Evolutionary conservation across 2,329 filamentous ascomycete species (phyloP).

Genomic region (Fusarium nisikadoi): DNA sequence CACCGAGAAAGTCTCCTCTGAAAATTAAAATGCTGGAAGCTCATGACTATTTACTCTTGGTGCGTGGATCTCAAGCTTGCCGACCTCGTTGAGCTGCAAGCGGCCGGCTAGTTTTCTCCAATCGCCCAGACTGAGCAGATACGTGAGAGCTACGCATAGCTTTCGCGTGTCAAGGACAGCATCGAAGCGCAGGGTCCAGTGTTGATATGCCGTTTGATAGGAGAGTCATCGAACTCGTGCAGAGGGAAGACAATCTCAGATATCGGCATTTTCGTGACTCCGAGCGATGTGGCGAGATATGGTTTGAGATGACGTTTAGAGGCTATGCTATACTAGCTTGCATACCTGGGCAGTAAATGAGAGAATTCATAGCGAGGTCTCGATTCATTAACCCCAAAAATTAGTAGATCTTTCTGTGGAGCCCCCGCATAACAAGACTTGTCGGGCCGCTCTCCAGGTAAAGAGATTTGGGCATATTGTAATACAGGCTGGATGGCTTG

Average conservation of each 20-base stretch:
- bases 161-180: not conserved
- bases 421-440: not conserved
- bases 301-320: not conserved
- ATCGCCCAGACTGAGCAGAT: not conserved
- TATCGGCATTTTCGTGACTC: not conserved
- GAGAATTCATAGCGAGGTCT: not conserved
- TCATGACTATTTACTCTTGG: not conserved
- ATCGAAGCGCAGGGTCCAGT: conserved; percentile 1
- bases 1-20: not conserved
- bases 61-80: not conserved
- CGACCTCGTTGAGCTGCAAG: not conserved
- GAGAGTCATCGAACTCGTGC: conserved; percentile 6
- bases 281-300: not conserved
- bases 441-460: not conserved
- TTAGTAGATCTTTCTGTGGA: not conserved
- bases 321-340: not conserved
- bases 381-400: not conserved
- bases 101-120: conserved; percentile 3
- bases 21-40: conserved; percentile 1
- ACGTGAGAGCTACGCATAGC: not conserved
- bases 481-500: no score
- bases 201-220: conserved; percentile 6
- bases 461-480: not conserved
- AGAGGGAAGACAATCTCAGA: not conserved
- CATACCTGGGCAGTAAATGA: not conserved